Percentiles rank a stretch among this genome's conserved stretches.
Evolutionary conservation across 2,329 filamentous ascomycete species (phyloP).

Genomic region (Aspergillus ibericus): DNA sequence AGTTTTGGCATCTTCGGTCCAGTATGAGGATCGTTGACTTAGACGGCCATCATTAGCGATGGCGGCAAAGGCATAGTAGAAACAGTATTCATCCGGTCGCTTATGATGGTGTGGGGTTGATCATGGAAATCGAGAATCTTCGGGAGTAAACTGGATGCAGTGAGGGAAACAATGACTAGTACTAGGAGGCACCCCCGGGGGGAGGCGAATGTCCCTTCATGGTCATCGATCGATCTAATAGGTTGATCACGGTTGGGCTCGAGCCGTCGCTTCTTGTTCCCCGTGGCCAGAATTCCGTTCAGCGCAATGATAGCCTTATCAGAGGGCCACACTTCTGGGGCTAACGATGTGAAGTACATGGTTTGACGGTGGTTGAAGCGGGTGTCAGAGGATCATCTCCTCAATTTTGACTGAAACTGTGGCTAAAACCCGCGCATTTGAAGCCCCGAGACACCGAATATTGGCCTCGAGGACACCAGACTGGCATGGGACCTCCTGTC

Average conservation of each 20-base stretch:
- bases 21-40: conserved; percentile 23
- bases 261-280: neutral
- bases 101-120: conserved; percentile 25
- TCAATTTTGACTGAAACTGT: neutral
- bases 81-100: conserved; percentile 31
- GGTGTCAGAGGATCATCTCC: neutral
- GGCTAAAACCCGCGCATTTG: neutral
- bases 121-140: conserved; percentile 31
- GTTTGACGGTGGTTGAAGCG: neutral
- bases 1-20: conserved; percentile 28
- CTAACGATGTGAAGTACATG: neutral
- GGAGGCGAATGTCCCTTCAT: neutral
- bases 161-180: conserved; percentile 30
- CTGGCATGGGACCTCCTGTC: neutral
- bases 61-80: conserved; percentile 19
- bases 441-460: neutral
- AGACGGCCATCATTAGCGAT: conserved; percentile 14
- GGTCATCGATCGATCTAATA: neutral
- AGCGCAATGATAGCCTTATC: neutral
- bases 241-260: neutral
- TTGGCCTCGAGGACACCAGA: neutral
- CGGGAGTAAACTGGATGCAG: conserved; percentile 35
- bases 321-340: neutral
- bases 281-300: too few species aligned
- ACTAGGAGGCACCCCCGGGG: conserved; percentile 21